Percentiles rank a stretch among this genome's conserved stretches.
These are phyloP conservation scores for Drosera spatulata DNA, from an alignment of 179 eudicot genomes.

Conservation along the genomic window DNA sequence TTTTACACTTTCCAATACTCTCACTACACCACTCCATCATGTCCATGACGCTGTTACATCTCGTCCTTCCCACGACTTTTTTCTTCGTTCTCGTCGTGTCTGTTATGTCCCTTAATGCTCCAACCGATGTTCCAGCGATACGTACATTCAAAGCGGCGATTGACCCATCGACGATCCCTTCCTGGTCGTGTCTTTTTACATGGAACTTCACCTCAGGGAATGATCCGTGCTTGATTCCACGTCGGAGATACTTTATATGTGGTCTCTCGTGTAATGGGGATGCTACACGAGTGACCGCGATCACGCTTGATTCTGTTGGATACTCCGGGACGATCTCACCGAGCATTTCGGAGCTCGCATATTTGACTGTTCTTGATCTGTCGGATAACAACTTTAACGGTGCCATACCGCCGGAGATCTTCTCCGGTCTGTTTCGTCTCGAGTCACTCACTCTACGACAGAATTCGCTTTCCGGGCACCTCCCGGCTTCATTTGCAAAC, in stretches of 20 bases:
- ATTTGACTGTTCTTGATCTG: slow-evolving; percentile 44
- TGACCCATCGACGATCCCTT: slow-evolving; percentile 39
- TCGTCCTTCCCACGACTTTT: slow-evolving; percentile 1
- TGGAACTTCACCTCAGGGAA: slow-evolving; percentile 46
- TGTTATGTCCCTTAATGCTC: slow-evolving; percentile 18
- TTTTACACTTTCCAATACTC: too few relatives aligned
- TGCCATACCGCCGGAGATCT: slow-evolving; percentile 35
- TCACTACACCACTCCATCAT: too few relatives aligned
- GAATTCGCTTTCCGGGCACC: slow-evolving; percentile 50
- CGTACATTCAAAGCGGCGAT: slow-evolving; percentile 46
- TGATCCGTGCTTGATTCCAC: slow-evolving; percentile 58
- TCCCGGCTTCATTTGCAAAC: slow-evolving; percentile 27
- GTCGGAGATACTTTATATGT: slow-evolving; percentile 52
- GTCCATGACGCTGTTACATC: too few relatives aligned
- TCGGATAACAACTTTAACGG: slow-evolving; percentile 60
- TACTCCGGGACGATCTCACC: slow-evolving; percentile 66
- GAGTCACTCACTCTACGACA: slow-evolving; percentile 28
- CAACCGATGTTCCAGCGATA: slow-evolving; percentile 50
- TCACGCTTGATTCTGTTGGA: slow-evolving; percentile 67
- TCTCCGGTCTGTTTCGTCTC: slow-evolving; percentile 42
- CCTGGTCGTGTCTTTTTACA: slow-evolving; percentile 44
- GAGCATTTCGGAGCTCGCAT: slow-evolving; percentile 44
- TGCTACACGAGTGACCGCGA: slow-evolving; percentile 32
- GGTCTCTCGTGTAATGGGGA: slow-evolving; percentile 35
- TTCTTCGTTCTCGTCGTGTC: slow-evolving; percentile 9